Evolutionary conservation across 768 basidiomycete species (phyloP), one percentile per base, ranked within the genome.

Genomic region (Imleria badia): DNA sequence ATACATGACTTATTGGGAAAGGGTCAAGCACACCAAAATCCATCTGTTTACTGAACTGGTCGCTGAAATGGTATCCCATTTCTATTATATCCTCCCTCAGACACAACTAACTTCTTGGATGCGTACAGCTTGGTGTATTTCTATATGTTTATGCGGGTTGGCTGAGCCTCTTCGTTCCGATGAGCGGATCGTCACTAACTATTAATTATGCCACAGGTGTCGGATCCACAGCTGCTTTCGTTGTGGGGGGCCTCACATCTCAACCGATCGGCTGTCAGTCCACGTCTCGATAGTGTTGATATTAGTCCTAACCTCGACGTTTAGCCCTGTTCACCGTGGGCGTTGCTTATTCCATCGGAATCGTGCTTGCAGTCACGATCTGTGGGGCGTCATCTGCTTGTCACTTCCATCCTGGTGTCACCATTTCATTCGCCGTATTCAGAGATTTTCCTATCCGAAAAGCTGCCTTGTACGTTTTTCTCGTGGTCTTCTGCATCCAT

Each of bases 361-460:
- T 86, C 56, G 59, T 84, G 14, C 75, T 86, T 45, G 86, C 86
- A 1, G 64, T 87, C 48, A 66, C 69, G 10, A 68, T 84, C 26
- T 84, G 80, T 47, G 70, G 69, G 6, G 66, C 78, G 17, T 77
- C 84, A 1, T 86, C 83, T 13, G 83, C 82, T 12, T 81, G 84
- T 20, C 86, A 88, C 61, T 82, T 88, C 65, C 84, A 77, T 50
- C 90, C 89, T 3, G 77, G 80, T 45, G 75, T 88, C 20, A 83
- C 85, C 4, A 71, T 87, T 44, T 68, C 78, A 9, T 69, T 78
- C 40, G 70, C 76, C 17, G 11, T 86, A 14, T 81, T 82, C 74
- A 81, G 72, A 55, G 78, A 78, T 1, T 84, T 86, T 67, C 82
- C 86, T 2, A 49, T 67, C 13, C 48, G 64, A 42, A 87, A 84